Conservation (phyloP, 805 yeast genomes). For the Ogataea zsoltii region DNA sequence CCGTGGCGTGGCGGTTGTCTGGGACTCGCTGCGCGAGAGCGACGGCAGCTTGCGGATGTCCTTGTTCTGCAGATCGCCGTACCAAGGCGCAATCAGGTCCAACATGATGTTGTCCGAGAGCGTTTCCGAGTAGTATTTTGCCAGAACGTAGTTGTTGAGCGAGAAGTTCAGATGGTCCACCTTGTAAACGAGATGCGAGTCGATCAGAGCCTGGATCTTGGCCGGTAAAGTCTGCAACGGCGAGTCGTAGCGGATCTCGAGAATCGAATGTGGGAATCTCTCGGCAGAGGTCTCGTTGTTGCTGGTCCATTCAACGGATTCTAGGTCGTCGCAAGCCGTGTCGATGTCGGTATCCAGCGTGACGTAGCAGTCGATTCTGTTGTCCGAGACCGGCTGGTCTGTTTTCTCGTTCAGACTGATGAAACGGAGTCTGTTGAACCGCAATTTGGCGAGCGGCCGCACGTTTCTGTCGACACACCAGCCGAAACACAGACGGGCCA, state of each 20-base stretch:
- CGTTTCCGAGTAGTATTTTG: conserved; percentile 23
- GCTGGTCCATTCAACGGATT: conserved; percentile 11
- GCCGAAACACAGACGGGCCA: conserved; percentile 34
- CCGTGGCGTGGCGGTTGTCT: not conserved
- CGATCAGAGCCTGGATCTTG: conserved; percentile 39
- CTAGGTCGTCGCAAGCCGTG: conserved; percentile 12
- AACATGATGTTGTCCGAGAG: conserved; percentile 26
- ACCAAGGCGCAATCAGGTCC: conserved; percentile 36
- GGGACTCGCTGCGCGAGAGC: conserved; percentile 10
- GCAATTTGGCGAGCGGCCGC: conserved; percentile 29
- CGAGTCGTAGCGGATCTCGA: conserved; percentile 49
- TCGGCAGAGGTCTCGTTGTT: conserved; percentile 11
- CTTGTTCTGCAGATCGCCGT: conserved; percentile 23
- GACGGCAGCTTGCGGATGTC: conserved; percentile 50
- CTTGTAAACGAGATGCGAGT: conserved; percentile 49
- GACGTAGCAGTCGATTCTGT: conserved; percentile 32
- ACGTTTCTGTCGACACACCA: conserved; percentile 34
- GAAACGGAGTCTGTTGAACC: conserved; percentile 30
- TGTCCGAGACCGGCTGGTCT: not conserved
- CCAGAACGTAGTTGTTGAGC: conserved; percentile 33
- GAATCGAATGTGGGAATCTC: conserved; percentile 48
- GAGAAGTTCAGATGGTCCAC: conserved; percentile 41
- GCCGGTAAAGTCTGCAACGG: conserved; percentile 35
- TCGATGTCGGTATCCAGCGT: conserved; percentile 32
- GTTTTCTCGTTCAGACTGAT: conserved; percentile 16